Evolutionary conservation across 345 rosid genomes (phyloP).

Genomic region (Acer negundo): DNA sequence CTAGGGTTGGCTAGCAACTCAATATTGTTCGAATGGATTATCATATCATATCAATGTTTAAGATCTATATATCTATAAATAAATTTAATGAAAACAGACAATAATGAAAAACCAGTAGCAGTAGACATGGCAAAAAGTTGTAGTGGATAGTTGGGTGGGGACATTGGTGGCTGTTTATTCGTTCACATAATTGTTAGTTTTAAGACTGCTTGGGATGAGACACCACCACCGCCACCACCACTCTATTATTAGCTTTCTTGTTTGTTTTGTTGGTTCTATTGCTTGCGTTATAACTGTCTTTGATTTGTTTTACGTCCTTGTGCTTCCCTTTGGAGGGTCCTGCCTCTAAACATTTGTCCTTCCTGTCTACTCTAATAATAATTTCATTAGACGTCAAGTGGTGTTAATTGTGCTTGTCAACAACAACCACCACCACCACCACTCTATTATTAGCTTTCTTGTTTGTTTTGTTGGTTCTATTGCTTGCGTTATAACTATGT

Average conservation of each 20-base stretch:
- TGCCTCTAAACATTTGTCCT: background rate
- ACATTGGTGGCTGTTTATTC: too few species aligned
- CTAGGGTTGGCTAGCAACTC: too few species aligned
- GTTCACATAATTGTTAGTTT: too few species aligned
- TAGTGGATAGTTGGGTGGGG: too few species aligned
- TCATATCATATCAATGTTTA: too few species aligned
- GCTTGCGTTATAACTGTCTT: slow-evolving; percentile 11
- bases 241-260: slow-evolving; percentile 11
- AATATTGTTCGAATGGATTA: too few species aligned
- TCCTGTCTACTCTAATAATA: background rate
- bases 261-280: slow-evolving; percentile 3
- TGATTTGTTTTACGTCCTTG: background rate
- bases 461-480: slow-evolving; percentile 3
- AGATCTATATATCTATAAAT: too few species aligned
- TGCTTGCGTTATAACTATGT: slow-evolving; percentile 16
- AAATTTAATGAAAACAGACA: too few species aligned
- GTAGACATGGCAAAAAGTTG: slow-evolving; percentile 13
- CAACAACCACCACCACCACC: too few species aligned
- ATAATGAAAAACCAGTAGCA: too few species aligned
- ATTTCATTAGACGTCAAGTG: background rate
- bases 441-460: slow-evolving; percentile 9
- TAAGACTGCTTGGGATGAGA: background rate
- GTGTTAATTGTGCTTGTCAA: too few species aligned
- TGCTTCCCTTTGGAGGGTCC: background rate
- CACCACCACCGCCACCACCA: background rate